Evolutionary conservation across 1,284 basidiomycete genomes (phyloP).

Genomic region (Xerocomus nothofagi): DNA sequence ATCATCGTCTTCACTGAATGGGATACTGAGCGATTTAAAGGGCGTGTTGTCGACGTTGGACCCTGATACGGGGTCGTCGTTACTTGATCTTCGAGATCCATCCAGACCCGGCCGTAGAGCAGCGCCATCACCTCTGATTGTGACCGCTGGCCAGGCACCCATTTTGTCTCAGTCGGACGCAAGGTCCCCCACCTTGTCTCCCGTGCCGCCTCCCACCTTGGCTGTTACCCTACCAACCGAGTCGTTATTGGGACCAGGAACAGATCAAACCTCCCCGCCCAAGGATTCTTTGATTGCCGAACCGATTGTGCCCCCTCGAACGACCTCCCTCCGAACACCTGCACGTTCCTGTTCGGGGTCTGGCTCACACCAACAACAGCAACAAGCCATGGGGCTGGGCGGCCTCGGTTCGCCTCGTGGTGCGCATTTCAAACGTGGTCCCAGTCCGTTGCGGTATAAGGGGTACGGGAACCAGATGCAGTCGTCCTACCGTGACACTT

Average conservation of each 20-base stretch:
- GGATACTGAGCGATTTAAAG: slow-evolving; percentile 67
- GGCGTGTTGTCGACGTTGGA: slow-evolving; percentile 68
- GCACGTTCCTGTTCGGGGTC: slow-evolving; percentile 40
- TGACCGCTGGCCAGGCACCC: slow-evolving; percentile 19
- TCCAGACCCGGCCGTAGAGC: slow-evolving; percentile 51
- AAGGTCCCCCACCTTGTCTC: slow-evolving; percentile 26
- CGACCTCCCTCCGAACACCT: slow-evolving; percentile 53
- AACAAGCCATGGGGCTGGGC: slow-evolving; percentile 24
- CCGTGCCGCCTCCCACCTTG: slow-evolving; percentile 30
- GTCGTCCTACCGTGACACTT: slow-evolving; percentile 46
- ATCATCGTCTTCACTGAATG: slow-evolving; percentile 49
- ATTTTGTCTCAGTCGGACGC: slow-evolving; percentile 15
- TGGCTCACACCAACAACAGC: slow-evolving; percentile 30
- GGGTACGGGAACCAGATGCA: slow-evolving; percentile 37
- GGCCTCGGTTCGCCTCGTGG: slow-evolving; percentile 27
- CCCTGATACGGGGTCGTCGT: slow-evolving; percentile 45
- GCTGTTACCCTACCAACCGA: slow-evolving; percentile 38
- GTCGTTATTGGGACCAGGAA: slow-evolving; percentile 32
- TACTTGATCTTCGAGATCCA: slow-evolving; percentile 63
- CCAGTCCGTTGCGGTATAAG: slow-evolving; percentile 43
- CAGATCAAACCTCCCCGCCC: slow-evolving; percentile 17
- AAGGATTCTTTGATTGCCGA: slow-evolving; percentile 31
- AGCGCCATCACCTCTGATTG: slow-evolving; percentile 29
- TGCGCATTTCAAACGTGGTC: slow-evolving; percentile 37
- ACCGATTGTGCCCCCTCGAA: slow-evolving; percentile 56